Conservation (phyloP, 2,329 filamentous ascomycete genomes). For the Dendrostoma leiphaemia region DNA sequence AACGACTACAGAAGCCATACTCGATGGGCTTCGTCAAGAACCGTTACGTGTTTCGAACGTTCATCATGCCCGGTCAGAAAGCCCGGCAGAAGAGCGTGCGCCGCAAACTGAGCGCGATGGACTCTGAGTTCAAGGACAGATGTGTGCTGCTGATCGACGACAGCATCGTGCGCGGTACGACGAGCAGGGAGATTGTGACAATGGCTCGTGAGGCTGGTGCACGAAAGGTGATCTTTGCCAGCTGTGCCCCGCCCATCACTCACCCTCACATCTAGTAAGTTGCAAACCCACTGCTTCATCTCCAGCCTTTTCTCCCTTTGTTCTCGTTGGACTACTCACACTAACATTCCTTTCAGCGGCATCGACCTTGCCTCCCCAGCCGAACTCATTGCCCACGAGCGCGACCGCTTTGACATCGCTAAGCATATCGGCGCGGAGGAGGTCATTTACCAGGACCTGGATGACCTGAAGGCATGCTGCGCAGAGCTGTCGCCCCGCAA, state of each 20-base stretch:
- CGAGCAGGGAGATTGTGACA: conserved; percentile 71
- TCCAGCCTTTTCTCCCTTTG: too few relatives aligned
- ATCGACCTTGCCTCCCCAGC: conserved; percentile 13
- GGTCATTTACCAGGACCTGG: conserved; percentile 61
- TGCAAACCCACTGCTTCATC: background rate
- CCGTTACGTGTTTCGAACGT: conserved; percentile 79
- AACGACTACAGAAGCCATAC: conserved; percentile 72
- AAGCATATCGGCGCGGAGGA: conserved; percentile 41
- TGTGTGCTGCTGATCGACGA: conserved; percentile 86
- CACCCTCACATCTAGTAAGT: conserved; percentile 79
- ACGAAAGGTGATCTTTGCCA: conserved; percentile 77
- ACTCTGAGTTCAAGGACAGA: conserved; percentile 77
- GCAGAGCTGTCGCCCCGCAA: conserved; percentile 64
- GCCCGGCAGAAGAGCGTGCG: conserved; percentile 82
- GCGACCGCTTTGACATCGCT: conserved; percentile 39
- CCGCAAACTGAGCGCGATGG: conserved; percentile 84
- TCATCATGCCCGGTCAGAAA: conserved; percentile 66
- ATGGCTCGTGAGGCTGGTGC: conserved; percentile 87
- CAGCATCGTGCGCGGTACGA: conserved; percentile 84
- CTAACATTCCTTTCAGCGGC: background rate
- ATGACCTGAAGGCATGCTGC: conserved; percentile 79
- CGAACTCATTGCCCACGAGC: conserved; percentile 41
- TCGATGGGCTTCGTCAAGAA: conserved; percentile 84
- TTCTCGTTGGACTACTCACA: background rate
- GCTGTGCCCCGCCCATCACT: conserved; percentile 78